Evolutionary conservation across 2,329 filamentous ascomycete species (phyloP).

Genomic region (Penicillium italicum): DNA sequence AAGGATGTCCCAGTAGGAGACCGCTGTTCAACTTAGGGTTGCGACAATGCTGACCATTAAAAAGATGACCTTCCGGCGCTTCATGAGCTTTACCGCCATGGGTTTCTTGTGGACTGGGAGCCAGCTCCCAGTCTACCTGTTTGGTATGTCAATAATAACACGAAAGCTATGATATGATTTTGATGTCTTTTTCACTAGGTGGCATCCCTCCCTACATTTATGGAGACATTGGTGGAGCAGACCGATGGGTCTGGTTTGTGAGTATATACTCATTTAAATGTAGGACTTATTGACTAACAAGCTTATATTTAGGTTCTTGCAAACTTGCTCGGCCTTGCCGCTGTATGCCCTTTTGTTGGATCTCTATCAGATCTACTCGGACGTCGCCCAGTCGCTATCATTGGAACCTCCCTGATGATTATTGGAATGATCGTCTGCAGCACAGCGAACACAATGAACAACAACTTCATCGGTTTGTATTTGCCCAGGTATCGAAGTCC

Average conservation of each 20-base stretch:
- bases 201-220: conserved; percentile 56
- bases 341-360: conserved; percentile 62
- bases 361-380: conserved; percentile 62
- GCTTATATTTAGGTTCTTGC: conserved; percentile 39
- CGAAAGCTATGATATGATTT: conserved; percentile 1
- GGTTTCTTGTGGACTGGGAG: conserved; percentile 60
- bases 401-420: conserved; percentile 53
- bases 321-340: conserved; percentile 54
- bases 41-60: conserved; percentile 1
- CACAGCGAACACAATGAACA: conserved; percentile 58
- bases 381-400: conserved; percentile 57
- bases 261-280: conserved; percentile 10
- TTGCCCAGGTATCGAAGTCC: conserved; percentile 22
- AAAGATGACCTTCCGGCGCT: conserved; percentile 49
- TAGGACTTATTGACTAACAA: neutral
- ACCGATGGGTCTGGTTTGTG: conserved; percentile 61
- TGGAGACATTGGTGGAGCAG: conserved; percentile 56
- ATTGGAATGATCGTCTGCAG: conserved; percentile 59
- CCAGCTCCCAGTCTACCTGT: conserved; percentile 57
- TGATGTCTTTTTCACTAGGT: conserved; percentile 22
- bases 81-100: conserved; percentile 57
- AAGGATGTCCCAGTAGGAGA: conserved; percentile 43
- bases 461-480: conserved; percentile 56
- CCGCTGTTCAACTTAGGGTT: neutral
- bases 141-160: conserved; percentile 32